Conservation (phyloP, 768 basidiomycete species). For the Infundibulicybe gibba region DNA sequence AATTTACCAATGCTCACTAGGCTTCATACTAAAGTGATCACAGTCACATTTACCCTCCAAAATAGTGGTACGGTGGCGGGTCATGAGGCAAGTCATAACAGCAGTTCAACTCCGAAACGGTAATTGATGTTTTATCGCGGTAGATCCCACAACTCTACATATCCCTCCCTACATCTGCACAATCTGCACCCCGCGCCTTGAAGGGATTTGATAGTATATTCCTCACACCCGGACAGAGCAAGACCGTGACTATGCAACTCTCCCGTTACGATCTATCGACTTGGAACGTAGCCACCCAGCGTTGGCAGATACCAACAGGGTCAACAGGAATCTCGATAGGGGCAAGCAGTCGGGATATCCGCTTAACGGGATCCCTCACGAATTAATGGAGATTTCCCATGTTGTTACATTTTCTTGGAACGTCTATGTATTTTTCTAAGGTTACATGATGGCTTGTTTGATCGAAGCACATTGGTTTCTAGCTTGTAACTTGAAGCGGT, state of each 20-base stretch:
- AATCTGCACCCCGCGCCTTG: slow-evolving; percentile 45
- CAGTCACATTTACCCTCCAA: slow-evolving; percentile 44
- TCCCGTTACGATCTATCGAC: slow-evolving; percentile 50
- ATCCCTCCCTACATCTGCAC: slow-evolving; percentile 42
- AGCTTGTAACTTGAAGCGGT: too few relatives aligned
- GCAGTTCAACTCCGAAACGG: too few relatives aligned
- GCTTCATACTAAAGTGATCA: slow-evolving; percentile 50
- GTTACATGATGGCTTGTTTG: too few relatives aligned
- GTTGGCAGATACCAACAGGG: slow-evolving; percentile 54
- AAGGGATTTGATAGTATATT: slow-evolving; percentile 56
- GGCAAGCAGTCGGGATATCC: slow-evolving; percentile 46
- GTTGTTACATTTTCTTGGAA: neutral
- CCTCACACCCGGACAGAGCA: slow-evolving; percentile 38
- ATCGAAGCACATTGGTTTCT: too few relatives aligned
- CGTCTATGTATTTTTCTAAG: too few relatives aligned
- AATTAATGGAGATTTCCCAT: slow-evolving; percentile 18
- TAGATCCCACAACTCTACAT: slow-evolving; percentile 58
- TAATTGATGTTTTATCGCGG: neutral
- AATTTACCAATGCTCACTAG: slow-evolving; percentile 18
- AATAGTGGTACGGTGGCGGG: slow-evolving; percentile 55
- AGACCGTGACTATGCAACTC: slow-evolving; percentile 42
- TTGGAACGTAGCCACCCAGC: slow-evolving; percentile 50
- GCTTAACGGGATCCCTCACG: slow-evolving; percentile 36
- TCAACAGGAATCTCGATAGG: slow-evolving; percentile 43
- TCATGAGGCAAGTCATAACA: slow-evolving; percentile 37